Evolutionary conservation across 2,329 filamentous ascomycete species (phyloP), one percentile per base, ranked within the genome.

Genomic region (Trichoderma atroviride): DNA sequence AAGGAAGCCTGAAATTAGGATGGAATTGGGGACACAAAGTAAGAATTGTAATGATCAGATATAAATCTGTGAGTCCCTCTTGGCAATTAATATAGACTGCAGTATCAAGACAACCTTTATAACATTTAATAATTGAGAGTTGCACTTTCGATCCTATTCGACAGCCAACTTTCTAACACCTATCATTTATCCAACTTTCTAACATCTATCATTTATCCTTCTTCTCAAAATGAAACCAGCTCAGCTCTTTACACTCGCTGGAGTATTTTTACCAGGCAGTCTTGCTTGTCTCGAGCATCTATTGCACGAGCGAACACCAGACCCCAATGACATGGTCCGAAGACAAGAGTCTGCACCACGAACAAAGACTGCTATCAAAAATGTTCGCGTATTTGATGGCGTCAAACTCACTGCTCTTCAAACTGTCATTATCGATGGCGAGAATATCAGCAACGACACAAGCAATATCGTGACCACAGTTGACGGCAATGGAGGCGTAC

Each of bases 391-490:
- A 13, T 66, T 66, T 5, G 62, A 66, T 4, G 62, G 62, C 11
- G 19, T 53, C 1, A 58, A 50, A 11, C 53, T 66, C 52, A 66
- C 31, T 2, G 52, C 22, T 5, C 37, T 27, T 4, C 62, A 58
- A 50, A 66, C 62, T 3, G n/a, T 66, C 37, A 27, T 66, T n/a
- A 50, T 66, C n/a, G 62, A 66, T 33, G 62, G 62, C 27, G 35
- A 57, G 29, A 33, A 57, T 14, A 57, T 66, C n/a, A 58, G 53
- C 62, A 66, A 58, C 10, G 62, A 66, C 37, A 27, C 62, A 2
- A 58, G 53, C 53, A 40, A 50, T 35, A 27, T 66, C 1, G 37
- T 58, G 10, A 58, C 37, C 4, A 58, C 37, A n/a, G 37, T 66
- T 9, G 53, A 66, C 33, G 62, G 62, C 53, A 57, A 66, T 13